Evolutionary conservation across 257 asterid genomes (phyloP), one percentile per base, ranked within the genome.

Genomic region (Forsythia suspensa): DNA sequence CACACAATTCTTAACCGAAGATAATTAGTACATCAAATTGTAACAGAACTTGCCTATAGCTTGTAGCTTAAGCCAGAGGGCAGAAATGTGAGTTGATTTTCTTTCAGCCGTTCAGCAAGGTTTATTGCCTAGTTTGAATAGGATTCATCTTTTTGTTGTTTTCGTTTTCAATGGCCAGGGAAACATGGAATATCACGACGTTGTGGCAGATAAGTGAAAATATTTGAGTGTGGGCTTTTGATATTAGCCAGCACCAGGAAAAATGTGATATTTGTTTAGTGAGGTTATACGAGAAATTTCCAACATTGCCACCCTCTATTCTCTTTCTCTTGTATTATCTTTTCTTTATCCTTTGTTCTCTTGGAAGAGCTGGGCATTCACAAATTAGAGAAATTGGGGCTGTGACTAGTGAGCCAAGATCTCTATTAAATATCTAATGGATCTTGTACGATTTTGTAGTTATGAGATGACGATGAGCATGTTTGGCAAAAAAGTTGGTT

Each of bases 1-100:
- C 80, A 37, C 46, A 39, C 59, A 40, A 65, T 52, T 21, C 67
- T 59, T 20, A 57, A 46, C 72, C 42, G 72, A 55, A 74, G 41
- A 41, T 40, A 51, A 34, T 21, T 43, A 38, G 75, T 75, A 29
- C n/a, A 67, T 36, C 10, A 2, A 75, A 70, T 16, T n/a, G 63
- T 59, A 43, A 43, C 40, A 13, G 70, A 34, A 68, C 38, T 29
- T 70, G 72, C 40, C 15, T 67, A 5, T 76, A 24, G 63, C 38
- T 44, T 66, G 38, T 76, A 46, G 4, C 21, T 29, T 21, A 51
- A 18, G 59, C 4, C 16, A 8, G 18, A 40, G 52, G 42, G 78
- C 42, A 52, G 42, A 74, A 48, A 74, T 7, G 37, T 74, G 46
- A n/a, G 61, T 43, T 41, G 43, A 3, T 20, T 72, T 72, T 18